phyloP scores from a whole-genome alignment of 495 filamentous ascomycete species.

The Staphylotrichum longicolle region DNA sequence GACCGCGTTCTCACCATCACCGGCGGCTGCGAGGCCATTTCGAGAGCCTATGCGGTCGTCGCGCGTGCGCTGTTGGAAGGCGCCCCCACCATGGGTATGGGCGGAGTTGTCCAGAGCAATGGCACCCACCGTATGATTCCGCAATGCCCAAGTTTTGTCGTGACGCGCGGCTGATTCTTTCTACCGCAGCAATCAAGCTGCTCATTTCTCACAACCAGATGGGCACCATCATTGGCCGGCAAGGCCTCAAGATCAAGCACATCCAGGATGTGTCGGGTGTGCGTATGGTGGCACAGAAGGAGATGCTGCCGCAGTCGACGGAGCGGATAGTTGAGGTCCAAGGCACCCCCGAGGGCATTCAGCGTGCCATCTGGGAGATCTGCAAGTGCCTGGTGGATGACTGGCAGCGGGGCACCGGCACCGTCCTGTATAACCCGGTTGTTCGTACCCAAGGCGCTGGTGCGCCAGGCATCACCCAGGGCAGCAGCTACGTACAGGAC shows the following conservation, averaged over 20 bases:
- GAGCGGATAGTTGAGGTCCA: conserved; percentile 96
- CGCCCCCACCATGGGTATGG: conserved; percentile 92
- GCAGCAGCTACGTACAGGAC: conserved; percentile 34
- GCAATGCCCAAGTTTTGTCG: background rate
- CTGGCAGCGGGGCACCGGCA: conserved; percentile 93
- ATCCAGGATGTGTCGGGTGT: conserved; percentile 97
- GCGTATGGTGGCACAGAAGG: conserved; percentile 98
- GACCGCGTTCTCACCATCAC: conserved; percentile 96
- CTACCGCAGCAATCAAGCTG: conserved; percentile 75
- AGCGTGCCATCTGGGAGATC: conserved; percentile 96
- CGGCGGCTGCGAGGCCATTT: conserved; percentile 77
- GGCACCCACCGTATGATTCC: conserved; percentile 83
- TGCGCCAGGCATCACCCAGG: conserved; percentile 43
- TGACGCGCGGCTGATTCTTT: conserved; percentile 26
- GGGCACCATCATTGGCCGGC: conserved; percentile 96
- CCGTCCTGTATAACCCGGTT: conserved; percentile 93
- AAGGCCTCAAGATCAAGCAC: conserved; percentile 97
- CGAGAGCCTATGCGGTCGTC: conserved; percentile 89
- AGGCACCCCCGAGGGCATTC: conserved; percentile 88
- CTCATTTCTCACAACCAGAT: conserved; percentile 99
- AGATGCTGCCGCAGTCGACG: conserved; percentile 99
- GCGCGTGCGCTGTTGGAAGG: conserved; percentile 88
- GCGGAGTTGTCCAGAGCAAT: conserved; percentile 74
- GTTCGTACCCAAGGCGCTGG: conserved; percentile 71
- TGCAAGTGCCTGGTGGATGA: conserved; percentile 98